Evolutionary conservation across 306 rosid species (phyloP).

Genomic region (Begonia loranthoides): DNA sequence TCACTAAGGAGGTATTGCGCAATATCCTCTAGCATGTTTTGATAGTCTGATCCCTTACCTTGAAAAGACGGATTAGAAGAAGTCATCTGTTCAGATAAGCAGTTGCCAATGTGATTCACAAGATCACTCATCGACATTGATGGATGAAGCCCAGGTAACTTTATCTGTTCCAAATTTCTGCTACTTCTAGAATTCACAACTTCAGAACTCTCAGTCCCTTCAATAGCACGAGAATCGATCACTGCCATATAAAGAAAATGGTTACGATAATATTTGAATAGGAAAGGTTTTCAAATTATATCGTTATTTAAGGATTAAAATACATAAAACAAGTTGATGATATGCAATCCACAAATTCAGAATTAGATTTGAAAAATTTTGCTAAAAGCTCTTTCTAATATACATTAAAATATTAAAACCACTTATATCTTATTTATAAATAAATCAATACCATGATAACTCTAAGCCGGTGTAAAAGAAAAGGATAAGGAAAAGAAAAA

Average conservation of each 20-base stretch:
- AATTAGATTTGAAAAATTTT: no score
- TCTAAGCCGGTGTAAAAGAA: no score
- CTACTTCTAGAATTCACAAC: constrained; percentile 29
- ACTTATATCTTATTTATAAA: no score
- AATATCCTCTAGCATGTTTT: constrained; percentile 56
- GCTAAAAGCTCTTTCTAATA: no score
- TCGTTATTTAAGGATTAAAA: no score
- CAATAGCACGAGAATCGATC: constrained; percentile 35
- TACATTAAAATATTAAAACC: no score
- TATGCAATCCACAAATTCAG: no score
- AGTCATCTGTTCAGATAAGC: constrained; percentile 61
- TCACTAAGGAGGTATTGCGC: constrained; percentile 60
- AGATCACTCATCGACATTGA: constrained; percentile 74
- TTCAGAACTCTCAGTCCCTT: constrained; percentile 52
- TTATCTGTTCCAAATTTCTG: constrained; percentile 48
- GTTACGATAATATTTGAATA: neutral
- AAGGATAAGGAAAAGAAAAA: no score
- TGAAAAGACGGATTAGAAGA: constrained; percentile 34
- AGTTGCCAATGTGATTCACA: constrained; percentile 52
- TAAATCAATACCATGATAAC: no score
- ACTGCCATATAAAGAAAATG: constrained; percentile 13
- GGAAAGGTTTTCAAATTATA: no score
- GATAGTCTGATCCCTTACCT: constrained; percentile 30
- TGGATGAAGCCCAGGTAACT: constrained; percentile 51
- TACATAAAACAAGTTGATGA: no score